phyloP scores from a whole-genome alignment of 75 land plant genomes.

The Adiantum capillusveneris region DNA sequence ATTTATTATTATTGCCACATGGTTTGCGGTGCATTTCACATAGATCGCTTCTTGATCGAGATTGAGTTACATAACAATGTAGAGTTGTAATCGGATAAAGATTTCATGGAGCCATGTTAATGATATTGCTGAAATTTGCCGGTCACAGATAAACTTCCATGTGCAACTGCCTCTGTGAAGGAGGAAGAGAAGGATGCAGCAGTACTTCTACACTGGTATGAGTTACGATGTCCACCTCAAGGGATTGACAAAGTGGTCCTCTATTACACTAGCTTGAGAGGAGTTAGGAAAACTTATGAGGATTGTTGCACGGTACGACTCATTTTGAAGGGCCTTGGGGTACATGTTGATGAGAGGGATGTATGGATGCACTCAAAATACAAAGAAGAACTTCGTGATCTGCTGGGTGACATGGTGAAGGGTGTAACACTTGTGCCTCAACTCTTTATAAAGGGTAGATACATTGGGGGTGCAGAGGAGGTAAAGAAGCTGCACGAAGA shows the following conservation, averaged over 20 bases:
- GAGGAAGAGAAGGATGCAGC: too few species aligned
- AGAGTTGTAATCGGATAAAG: too few species aligned
- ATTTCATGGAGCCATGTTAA: too few species aligned
- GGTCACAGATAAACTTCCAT: too few species aligned
- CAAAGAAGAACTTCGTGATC: slow-evolving; percentile 36
- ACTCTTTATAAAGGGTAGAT: slow-evolving; percentile 57
- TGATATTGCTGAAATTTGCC: too few species aligned
- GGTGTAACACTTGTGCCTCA: slow-evolving; percentile 39
- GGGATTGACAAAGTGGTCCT: slow-evolving; percentile 33
- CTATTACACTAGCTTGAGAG: slow-evolving; percentile 55
- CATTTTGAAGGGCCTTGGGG: slow-evolving; percentile 41
- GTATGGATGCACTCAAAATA: slow-evolving; percentile 50
- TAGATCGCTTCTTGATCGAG: too few species aligned
- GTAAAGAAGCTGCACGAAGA: slow-evolving; percentile 45
- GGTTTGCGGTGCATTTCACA: too few species aligned
- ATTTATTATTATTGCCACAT: too few species aligned
- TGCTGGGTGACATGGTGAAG: slow-evolving; percentile 29
- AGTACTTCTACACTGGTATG: slow-evolving; percentile 14
- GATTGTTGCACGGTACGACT: slow-evolving; percentile 42
- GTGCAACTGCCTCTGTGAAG: too few species aligned
- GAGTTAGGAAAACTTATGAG: slow-evolving; percentile 50
- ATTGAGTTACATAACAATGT: too few species aligned
- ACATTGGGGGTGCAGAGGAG: slow-evolving; percentile 68
- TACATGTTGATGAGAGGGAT: slow-evolving; percentile 57
- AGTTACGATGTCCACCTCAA: slow-evolving; percentile 10